Percentiles rank a stretch among this genome's conserved stretches.
Conservation (phyloP, 2,329 filamentous ascomycete species). For the Cercospora sojina region DNA sequence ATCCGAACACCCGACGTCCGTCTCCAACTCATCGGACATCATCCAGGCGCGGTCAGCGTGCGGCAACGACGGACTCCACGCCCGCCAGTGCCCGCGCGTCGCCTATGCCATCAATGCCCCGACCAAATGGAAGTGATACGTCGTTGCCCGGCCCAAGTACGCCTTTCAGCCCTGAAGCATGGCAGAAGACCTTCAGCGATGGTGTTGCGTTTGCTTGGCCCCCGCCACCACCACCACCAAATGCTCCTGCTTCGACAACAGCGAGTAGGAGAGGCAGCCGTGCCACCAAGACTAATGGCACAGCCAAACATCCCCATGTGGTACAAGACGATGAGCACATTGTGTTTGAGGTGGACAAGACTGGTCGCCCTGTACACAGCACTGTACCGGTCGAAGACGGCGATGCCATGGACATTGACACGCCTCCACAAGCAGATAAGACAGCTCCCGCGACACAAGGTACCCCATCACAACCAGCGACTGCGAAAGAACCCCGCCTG, state of each 20-base stretch:
- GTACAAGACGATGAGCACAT: slow-evolving; percentile 33
- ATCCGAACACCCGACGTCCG: slow-evolving; percentile 16
- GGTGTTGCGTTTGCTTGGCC: slow-evolving; percentile 40
- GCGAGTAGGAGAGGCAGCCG: slow-evolving; percentile 31
- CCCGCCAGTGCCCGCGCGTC: slow-evolving; percentile 16
- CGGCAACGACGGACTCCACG: slow-evolving; percentile 22
- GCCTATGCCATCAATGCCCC: slow-evolving; percentile 14
- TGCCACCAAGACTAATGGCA: slow-evolving; percentile 17
- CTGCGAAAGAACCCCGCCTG: slow-evolving; percentile 34
- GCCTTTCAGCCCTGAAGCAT: slow-evolving; percentile 37
- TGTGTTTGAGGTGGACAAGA: slow-evolving; percentile 23
- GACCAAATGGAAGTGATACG: neutral
- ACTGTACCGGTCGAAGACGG: slow-evolving; percentile 15
- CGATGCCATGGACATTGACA: slow-evolving; percentile 53
- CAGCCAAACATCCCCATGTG: slow-evolving; percentile 32
- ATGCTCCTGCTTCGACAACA: slow-evolving; percentile 35
- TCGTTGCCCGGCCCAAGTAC: neutral
- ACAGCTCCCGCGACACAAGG: slow-evolving; percentile 12
- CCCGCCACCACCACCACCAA: slow-evolving; percentile 29
- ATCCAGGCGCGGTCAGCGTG: slow-evolving; percentile 16
- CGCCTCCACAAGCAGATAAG: slow-evolving; percentile 33
- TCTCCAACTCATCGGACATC: slow-evolving; percentile 22
- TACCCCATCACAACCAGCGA: slow-evolving; percentile 7
- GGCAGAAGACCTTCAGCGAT: slow-evolving; percentile 48
- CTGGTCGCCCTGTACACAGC: slow-evolving; percentile 1